Conservation (phyloP, 371 early-diverging fungal genomes). For the Capillidium rhysosporum region DNA sequence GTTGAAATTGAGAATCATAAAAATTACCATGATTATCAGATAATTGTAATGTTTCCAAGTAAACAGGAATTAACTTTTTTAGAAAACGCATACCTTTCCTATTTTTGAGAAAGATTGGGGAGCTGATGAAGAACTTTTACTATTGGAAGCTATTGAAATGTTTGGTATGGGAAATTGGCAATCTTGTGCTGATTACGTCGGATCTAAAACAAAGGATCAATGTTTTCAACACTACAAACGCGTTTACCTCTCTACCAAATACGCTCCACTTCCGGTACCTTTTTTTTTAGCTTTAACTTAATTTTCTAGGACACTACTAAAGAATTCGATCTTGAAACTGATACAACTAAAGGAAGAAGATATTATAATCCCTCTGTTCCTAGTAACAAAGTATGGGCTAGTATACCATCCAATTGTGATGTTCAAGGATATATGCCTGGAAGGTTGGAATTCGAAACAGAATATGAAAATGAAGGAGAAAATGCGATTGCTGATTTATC, state of each 20-base stretch:
- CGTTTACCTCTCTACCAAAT: slow-evolving; percentile 49
- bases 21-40: slow-evolving; percentile 69
- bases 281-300: background rate
- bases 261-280: slow-evolving; percentile 63
- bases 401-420: slow-evolving; percentile 84
- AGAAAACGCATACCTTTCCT: slow-evolving; percentile 71
- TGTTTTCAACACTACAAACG: slow-evolving; percentile 82
- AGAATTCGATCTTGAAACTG: background rate
- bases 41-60: slow-evolving; percentile 28
- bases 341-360: background rate
- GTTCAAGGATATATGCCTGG: slow-evolving; percentile 95
- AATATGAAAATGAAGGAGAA: slow-evolving; percentile 94
- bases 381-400: background rate
- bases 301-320: background rate
- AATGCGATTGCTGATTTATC: slow-evolving; percentile 78
- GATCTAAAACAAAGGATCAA: slow-evolving; percentile 72
- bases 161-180: slow-evolving; percentile 97
- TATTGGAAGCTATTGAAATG: slow-evolving; percentile 81
- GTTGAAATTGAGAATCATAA: slow-evolving; percentile 67
- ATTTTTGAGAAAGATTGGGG: slow-evolving; percentile 81
- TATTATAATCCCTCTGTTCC: background rate
- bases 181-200: slow-evolving; percentile 81
- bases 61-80: background rate
- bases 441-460: slow-evolving; percentile 93
- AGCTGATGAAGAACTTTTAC: slow-evolving; percentile 89